Percentiles rank a stretch among this genome's conserved stretches.
Conservation (phyloP, 208 protist species). For the Trichomonas vaginalis region DNA sequence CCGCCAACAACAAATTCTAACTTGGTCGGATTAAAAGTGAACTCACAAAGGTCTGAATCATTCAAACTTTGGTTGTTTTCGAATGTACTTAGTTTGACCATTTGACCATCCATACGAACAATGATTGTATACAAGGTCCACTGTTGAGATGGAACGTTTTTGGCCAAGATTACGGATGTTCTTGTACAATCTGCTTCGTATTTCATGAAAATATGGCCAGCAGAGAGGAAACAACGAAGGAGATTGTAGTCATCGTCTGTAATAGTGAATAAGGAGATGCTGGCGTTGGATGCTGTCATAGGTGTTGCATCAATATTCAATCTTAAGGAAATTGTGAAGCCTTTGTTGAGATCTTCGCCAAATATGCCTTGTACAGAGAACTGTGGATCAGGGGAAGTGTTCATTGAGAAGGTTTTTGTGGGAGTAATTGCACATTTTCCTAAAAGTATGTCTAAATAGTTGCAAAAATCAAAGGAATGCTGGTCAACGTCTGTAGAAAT, state of each 20-base stretch:
- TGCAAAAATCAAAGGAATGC: neutral
- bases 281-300: neutral
- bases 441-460: neutral
- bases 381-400: neutral
- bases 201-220: neutral
- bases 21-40: neutral
- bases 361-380: neutral
- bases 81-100: neutral
- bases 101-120: neutral
- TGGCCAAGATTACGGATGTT: neutral
- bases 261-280: neutral
- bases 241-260: neutral
- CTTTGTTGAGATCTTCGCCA: neutral
- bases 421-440: neutral
- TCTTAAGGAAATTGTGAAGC: neutral
- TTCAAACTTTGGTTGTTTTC: neutral
- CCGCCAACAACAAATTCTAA: neutral
- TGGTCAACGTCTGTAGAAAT: neutral
- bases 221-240: neutral
- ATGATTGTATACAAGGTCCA: neutral
- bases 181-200: neutral
- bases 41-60: neutral
- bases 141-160: neutral
- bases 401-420: neutral
- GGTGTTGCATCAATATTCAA: neutral